Base-by-base conservation (phyloP, 2,329 filamentous ascomycete genomes). In the Nemania serpens region DNA sequence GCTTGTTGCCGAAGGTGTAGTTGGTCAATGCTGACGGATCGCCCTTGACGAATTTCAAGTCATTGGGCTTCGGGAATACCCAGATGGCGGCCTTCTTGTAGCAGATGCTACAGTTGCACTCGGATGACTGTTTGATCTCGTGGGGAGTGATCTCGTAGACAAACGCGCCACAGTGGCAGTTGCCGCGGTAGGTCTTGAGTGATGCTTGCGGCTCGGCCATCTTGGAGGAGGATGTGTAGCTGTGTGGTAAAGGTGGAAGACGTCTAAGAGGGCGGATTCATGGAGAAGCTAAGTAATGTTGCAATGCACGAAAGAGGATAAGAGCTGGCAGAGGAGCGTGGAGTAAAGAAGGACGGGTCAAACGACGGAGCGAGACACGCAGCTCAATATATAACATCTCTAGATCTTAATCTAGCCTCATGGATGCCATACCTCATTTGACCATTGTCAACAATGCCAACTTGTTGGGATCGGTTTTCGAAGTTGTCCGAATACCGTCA, bases 51-150 rank as follows among this genome's bases (percentile, higher is more conserved):
- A 84, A 69, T n/a, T 68, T 76, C 56, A 84, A 73, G 37, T 72
- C 68, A 2, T 64, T 68, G 0, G 66, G 63, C 3, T 69, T 67
- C 6, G 74, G 70, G 36, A 76, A 58, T 25, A 52, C 41, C 68
- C 67, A 81, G 39, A 81, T 69, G 45, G 79, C 79, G 15, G 74
- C 79, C 69, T 82, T 82, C 66, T 78, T 82, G 67, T 65, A 68
- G 71, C 88, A 89, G 65, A 89, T 84, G 75, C 86, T 89, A 76
- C 89, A 91, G 73, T 88, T 87, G 75, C 89, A 89, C 69, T 84
- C 79, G 4, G 74, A 70, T 5, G 79, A 81, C 4, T 78, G 73
- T 68, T 83, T 84, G 62, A 90, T 79, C 70, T 89, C 84, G 20
- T 86, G 84, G 12, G 86, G 47, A 2, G 75, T 71, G 55, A 78